Percentiles rank a stretch among this genome's conserved stretches.
Evolutionary conservation across 2,329 filamentous ascomycete genomes (phyloP).

Genomic region (Capronia americana): DNA sequence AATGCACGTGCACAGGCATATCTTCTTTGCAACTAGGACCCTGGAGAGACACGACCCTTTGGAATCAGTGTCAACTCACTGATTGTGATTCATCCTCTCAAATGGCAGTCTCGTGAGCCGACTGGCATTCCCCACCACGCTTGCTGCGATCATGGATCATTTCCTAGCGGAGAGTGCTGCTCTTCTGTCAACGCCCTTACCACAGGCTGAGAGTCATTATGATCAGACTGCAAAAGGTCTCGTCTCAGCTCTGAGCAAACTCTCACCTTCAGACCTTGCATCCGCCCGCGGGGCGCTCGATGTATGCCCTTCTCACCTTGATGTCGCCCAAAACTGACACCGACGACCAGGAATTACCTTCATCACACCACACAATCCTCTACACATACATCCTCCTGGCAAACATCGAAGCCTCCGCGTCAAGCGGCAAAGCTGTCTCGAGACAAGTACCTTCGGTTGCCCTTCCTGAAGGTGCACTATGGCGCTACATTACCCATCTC

Average conservation of each 20-base stretch:
- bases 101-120: constrained; percentile 32
- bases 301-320: constrained; percentile 43
- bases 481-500: constrained; percentile 58
- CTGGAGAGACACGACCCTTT: not conserved
- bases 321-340: constrained; percentile 12
- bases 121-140: not conserved
- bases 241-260: constrained; percentile 39
- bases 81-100: constrained; percentile 1
- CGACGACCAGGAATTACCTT: constrained; percentile 55
- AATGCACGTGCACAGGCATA: not conserved
- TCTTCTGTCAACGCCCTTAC: constrained; percentile 27
- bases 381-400: constrained; percentile 63
- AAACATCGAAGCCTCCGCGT: constrained; percentile 50
- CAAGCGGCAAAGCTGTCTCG: constrained; percentile 44
- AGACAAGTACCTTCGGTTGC: constrained; percentile 47
- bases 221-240: constrained; percentile 46
- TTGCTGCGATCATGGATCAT: constrained; percentile 30
- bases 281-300: constrained; percentile 40
- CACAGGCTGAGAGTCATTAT: constrained; percentile 45
- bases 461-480: constrained; percentile 56
- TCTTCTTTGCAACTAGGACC: not conserved
- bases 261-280: constrained; percentile 24
- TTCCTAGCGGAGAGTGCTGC: constrained; percentile 29
- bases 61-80: not conserved
- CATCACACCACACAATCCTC: constrained; percentile 63